A percentile compares a stretch with the other conserved stretches of the same genome.
phyloP scores from a whole-genome alignment of 768 basidiomycete species.

The Lentinula guzmanii region DNA sequence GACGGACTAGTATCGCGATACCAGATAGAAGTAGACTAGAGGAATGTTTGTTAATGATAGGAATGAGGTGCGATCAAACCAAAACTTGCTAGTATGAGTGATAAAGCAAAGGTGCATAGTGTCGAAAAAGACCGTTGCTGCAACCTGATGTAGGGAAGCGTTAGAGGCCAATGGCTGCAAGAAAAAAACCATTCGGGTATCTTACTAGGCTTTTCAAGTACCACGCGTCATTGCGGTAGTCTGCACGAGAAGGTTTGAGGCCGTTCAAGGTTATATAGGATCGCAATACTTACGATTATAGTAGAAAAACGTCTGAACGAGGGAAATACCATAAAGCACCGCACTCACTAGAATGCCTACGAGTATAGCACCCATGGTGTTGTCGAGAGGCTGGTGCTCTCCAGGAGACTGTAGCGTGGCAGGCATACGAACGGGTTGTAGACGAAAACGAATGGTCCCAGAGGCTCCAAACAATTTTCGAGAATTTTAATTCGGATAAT shows the following conservation, averaged over 20 bases:
- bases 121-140: conserved; percentile 6
- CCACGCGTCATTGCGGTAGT: conserved; percentile 7
- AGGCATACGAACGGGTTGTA: neutral
- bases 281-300: conserved; percentile 4
- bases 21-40: conserved; percentile 8
- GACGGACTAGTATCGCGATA: conserved; percentile 8
- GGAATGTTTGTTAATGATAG: neutral
- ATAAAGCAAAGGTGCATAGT: conserved; percentile 8
- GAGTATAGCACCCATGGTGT: conserved; percentile 39
- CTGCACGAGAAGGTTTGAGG: neutral
- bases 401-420: neutral
- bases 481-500: neutral
- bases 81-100: conserved; percentile 6
- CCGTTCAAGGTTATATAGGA: neutral
- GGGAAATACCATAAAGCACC: conserved; percentile 8
- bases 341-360: conserved; percentile 27
- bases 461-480: neutral
- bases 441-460: neutral
- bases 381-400: neutral
- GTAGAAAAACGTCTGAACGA: conserved; percentile 10
- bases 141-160: conserved; percentile 1
- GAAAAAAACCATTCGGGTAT: neutral
- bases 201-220: conserved; percentile 7
- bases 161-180: too few species aligned
- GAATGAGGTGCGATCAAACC: neutral